These are phyloP conservation scores for Lophiotrema nucula DNA, from an alignment of 495 filamentous ascomycete genomes.

Conservation along the genomic window DNA sequence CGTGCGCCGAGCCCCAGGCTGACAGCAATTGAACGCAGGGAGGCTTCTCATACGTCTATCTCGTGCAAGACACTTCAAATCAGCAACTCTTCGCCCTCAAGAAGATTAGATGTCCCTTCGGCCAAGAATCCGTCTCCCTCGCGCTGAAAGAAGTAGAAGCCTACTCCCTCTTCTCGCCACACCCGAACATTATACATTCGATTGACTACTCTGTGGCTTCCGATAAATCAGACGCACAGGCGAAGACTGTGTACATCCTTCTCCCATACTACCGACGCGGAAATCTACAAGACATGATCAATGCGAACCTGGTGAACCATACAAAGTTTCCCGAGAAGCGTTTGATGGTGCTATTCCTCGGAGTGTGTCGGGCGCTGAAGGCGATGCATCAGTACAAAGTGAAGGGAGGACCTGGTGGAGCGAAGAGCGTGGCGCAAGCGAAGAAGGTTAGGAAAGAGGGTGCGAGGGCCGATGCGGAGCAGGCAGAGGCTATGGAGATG, in stretches of 20 bases:
- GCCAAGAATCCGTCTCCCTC: constrained; percentile 88
- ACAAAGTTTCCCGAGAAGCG: constrained; percentile 86
- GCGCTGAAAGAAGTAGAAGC: constrained; percentile 97
- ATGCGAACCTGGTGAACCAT: constrained; percentile 96
- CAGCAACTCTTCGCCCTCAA: constrained; percentile 89
- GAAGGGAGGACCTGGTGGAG: constrained; percentile 52
- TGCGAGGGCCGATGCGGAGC: constrained; percentile 58
- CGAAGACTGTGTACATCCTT: constrained; percentile 94
- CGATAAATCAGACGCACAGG: constrained; percentile 60
- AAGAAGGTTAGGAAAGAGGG: constrained; percentile 59
- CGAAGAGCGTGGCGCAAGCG: constrained; percentile 55
- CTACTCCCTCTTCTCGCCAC: constrained; percentile 80
- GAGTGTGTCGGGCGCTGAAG: constrained; percentile 82
- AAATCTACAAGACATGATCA: constrained; percentile 96
- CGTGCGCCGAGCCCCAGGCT: background rate
- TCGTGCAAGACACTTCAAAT: constrained; percentile 83
- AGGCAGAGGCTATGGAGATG: constrained; percentile 55
- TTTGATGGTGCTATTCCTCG: constrained; percentile 86
- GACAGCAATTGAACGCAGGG: constrained; percentile 51
- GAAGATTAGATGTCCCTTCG: constrained; percentile 97
- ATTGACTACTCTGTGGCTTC: constrained; percentile 76
- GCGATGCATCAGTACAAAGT: constrained; percentile 88
- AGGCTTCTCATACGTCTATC: constrained; percentile 97
- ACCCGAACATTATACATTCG: constrained; percentile 84
- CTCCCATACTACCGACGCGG: constrained; percentile 92